Base-by-base conservation (phyloP, 352 stramenopile genomes). In the Phytopythium montanum region DNA sequence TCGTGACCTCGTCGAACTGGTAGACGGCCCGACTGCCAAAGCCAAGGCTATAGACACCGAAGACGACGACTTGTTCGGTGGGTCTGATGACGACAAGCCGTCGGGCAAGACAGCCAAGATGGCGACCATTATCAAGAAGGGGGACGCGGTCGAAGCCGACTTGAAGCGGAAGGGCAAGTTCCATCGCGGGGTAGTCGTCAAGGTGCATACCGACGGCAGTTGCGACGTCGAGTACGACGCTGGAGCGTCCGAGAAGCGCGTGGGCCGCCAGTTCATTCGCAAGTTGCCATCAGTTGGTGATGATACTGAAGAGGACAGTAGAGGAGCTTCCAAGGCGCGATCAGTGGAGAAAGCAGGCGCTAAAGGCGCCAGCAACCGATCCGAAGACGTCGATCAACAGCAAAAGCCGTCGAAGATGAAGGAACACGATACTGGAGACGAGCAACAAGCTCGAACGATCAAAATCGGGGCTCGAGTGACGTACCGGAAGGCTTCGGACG, bases 111-210 rank as follows among this genome's bases (percentile, higher is more conserved):
- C 56, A 60, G 41, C 46, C n/a, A 14, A 25, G 25, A 14, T 12
- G 28, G 16, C 10, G 64, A 14, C 50, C 2, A 19, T 19, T 34
- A 7, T 46, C 5, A 73, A 76, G 26, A 68, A 68, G 46, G 68
- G 65, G 5, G 62, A 75, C 31, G 33, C 55, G 28, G 55, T 79
- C 0, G 60, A 75, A 25, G 68, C 68, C 12, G 72, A 79, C 57
- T 76, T 76, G 29, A 79, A 76, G 41, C 50, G 48, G 5, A 74
- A 76, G 41, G 71, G 68, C 2, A 75, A 72, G 21, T 76, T 74
- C 46, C 62, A 75, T 21, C 60, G 66, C 31, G 71, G 68, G 0
- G 69, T 65, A 55, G 53, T 79, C 21, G 50, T 68, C 2, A 64
- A 64, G 18, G 54, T 54, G 18, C 65, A 65, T 9, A 65, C 44